phyloP scores from a whole-genome alignment of 2,329 filamentous ascomycete species.

The Penicillium digitatum region DNA sequence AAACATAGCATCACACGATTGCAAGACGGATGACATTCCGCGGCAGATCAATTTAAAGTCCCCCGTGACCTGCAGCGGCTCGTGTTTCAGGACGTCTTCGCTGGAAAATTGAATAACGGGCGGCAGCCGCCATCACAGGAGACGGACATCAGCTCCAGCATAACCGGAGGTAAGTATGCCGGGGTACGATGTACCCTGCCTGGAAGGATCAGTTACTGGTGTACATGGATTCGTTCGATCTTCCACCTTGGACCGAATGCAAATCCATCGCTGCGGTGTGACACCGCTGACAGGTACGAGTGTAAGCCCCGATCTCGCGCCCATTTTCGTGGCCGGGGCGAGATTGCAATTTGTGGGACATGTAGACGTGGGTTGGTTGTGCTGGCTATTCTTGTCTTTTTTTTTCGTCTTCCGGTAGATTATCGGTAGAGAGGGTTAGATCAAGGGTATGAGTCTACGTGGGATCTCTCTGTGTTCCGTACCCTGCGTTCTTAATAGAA shows the following conservation, averaged over 20 bases:
- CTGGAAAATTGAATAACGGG: background rate
- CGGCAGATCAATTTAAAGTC: slow-evolving; percentile 14
- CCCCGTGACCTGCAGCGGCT: slow-evolving; percentile 5
- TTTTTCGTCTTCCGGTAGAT: background rate
- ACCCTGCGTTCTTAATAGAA: slow-evolving; percentile 9
- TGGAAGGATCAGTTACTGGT: slow-evolving; percentile 3
- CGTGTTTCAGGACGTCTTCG: background rate
- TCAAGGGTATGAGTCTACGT: background rate
- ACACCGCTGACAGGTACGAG: slow-evolving; percentile 19
- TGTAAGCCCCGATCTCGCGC: slow-evolving; percentile 13
- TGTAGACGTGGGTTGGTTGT: background rate
- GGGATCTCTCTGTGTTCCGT: background rate
- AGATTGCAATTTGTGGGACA: slow-evolving; percentile 19
- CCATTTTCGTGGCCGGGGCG: slow-evolving; percentile 9
- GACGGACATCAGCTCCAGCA: slow-evolving; percentile 12
- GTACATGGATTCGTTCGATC: slow-evolving; percentile 9
- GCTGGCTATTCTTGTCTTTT: background rate
- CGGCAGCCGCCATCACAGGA: slow-evolving; percentile 8
- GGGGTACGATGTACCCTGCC: background rate
- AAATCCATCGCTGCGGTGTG: slow-evolving; percentile 20
- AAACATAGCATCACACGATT: slow-evolving; percentile 3
- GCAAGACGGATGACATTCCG: slow-evolving; percentile 5
- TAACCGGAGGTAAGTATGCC: background rate
- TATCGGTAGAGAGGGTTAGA: background rate
- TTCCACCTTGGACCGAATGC: slow-evolving; percentile 14